phyloP scores from a whole-genome alignment of 345 rosid species.

The Turritis glabra region DNA sequence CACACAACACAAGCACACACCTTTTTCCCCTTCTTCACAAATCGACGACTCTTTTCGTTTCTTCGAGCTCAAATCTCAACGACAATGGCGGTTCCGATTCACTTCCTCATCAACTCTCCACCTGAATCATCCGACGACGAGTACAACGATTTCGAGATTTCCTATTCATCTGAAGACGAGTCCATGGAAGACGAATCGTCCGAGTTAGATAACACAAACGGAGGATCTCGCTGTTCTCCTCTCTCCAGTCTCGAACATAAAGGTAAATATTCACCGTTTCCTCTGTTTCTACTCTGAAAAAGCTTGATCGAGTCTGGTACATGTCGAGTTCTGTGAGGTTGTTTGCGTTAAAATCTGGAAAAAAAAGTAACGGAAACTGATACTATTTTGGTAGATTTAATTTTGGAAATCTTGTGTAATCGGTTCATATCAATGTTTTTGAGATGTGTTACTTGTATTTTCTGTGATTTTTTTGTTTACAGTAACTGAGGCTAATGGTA shows the following conservation, averaged over 20 bases:
- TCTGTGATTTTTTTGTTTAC: background rate
- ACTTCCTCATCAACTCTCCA: conserved; percentile 6
- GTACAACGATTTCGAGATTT: background rate
- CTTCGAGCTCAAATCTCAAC: background rate
- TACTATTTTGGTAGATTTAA: background rate
- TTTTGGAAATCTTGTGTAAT: background rate
- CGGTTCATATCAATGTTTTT: background rate
- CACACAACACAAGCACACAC: too few species aligned
- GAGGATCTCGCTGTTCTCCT: conserved; percentile 1
- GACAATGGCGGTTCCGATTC: conserved; percentile 20
- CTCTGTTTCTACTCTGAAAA: background rate
- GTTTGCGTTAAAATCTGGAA: background rate
- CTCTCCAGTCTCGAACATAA: background rate
- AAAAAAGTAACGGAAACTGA: background rate
- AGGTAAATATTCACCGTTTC: conserved; percentile 2
- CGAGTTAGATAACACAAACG: background rate
- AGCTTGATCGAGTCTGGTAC: background rate
- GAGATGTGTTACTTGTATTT: background rate
- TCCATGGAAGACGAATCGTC: conserved; percentile 23
- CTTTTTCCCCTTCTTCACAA: background rate
- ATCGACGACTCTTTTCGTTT: background rate
- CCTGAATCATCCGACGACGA: conserved; percentile 26
- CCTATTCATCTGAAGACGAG: conserved; percentile 19
- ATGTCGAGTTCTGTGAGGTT: background rate
- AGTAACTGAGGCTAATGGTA: conserved; percentile 10